Evolutionary conservation across 2,329 filamentous ascomycete genomes (phyloP).

Genomic region (Uncinocarpus reesii): DNA sequence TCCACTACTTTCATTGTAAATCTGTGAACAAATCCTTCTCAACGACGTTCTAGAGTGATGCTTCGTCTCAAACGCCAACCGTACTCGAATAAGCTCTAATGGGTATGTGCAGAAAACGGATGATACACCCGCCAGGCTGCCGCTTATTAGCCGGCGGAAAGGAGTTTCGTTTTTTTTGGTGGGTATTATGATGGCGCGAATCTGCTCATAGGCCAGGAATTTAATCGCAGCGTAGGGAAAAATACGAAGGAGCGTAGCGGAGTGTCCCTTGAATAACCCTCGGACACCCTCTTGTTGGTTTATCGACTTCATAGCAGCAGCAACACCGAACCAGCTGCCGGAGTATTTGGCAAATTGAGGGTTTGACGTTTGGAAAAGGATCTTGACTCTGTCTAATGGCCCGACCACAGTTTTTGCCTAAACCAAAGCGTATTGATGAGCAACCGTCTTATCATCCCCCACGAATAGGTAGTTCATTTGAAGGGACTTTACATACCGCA

Average conservation of each 20-base stretch:
- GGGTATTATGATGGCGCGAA: constrained; percentile 67
- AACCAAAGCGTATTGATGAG: not conserved
- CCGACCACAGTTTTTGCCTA: constrained; percentile 93
- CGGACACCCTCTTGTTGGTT: constrained; percentile 59
- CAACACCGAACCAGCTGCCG: constrained; percentile 75
- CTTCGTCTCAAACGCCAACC: constrained; percentile 89
- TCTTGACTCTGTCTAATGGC: constrained; percentile 94
- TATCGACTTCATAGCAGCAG: constrained; percentile 74
- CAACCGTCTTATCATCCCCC: not conserved
- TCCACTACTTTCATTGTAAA: constrained; percentile 64
- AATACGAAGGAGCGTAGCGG: constrained; percentile 82
- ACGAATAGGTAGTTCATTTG: not conserved
- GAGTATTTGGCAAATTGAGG: constrained; percentile 90
- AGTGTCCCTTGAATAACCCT: constrained; percentile 87
- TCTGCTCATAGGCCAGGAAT: constrained; percentile 95
- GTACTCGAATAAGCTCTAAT: constrained; percentile 82
- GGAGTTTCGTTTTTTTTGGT: constrained; percentile 66
- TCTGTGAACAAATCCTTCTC: constrained; percentile 66
- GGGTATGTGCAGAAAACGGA: constrained; percentile 96
- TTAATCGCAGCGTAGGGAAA: constrained; percentile 98
- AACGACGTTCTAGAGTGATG: constrained; percentile 59
- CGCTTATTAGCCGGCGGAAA: constrained; percentile 49
- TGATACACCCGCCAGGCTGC: constrained; percentile 56
- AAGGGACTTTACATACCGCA: constrained; percentile 52
- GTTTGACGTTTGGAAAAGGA: constrained; percentile 92